Percentiles rank a stretch among this genome's conserved stretches.
phyloP scores from a whole-genome alignment of 2,329 filamentous ascomycete genomes.

The Fusarium setosum region DNA sequence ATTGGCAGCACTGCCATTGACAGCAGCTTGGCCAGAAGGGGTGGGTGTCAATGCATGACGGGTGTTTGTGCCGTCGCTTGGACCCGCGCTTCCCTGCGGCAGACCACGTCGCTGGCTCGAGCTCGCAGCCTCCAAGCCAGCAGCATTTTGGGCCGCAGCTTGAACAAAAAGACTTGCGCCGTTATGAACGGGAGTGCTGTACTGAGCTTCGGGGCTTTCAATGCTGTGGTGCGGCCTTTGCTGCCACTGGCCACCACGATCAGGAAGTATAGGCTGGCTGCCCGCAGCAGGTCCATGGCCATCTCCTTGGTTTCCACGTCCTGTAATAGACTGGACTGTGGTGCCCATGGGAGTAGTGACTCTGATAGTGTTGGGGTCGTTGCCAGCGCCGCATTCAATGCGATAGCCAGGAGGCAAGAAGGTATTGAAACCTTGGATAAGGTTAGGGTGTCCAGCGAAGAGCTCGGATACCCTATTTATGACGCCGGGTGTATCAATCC shows the following conservation, averaged over 20 bases:
- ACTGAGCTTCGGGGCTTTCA: conserved; percentile 72
- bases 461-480: conserved; percentile 96
- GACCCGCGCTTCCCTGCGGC: conserved; percentile 44
- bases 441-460: conserved; percentile 93
- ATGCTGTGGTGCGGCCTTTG: conserved; percentile 68
- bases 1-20: conserved; percentile 71
- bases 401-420: conserved; percentile 95
- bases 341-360: conserved; percentile 99
- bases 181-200: conserved; percentile 67
- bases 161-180: conserved; percentile 61
- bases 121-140: conserved; percentile 45
- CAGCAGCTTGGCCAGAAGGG: conserved; percentile 66
- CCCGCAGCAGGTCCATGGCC: conserved; percentile 50
- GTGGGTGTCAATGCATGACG: conserved; percentile 70
- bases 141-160: conserved; percentile 51
- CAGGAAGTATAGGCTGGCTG: conserved; percentile 58
- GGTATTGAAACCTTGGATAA: conserved; percentile 98
- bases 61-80: conserved; percentile 57
- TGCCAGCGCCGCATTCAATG: conserved; percentile 94
- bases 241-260: conserved; percentile 66
- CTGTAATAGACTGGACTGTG: conserved; percentile 86
- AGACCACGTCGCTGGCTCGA: conserved; percentile 48
- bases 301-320: conserved; percentile 61
- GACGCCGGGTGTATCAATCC: conserved; percentile 96
- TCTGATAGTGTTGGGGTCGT: conserved; percentile 94